Base-by-base conservation (phyloP, 768 basidiomycete species). In the Paxillus rubicundulus region DNA sequence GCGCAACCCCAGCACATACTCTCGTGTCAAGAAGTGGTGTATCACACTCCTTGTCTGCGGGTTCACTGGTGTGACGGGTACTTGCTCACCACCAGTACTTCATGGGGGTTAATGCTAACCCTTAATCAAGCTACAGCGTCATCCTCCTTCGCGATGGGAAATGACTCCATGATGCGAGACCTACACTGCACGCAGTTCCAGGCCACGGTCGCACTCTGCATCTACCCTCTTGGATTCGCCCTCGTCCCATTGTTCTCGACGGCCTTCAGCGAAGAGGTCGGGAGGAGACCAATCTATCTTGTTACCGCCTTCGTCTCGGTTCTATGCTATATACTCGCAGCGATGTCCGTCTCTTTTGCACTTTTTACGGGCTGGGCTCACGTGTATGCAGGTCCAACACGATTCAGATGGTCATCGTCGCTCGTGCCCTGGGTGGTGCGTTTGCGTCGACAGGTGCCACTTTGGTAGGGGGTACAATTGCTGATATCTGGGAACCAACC, bases 191-290 rank as follows among this genome's bases (percentile, higher is more conserved):
- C 77, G 2, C 56, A 62, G 5, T 72, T 77, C 21, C 70, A 77
- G 52, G 78, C 76, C 1, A 77, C 75, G 4, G 54, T 79, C 28
- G 81, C 77, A 1, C 69, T 81, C 33, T 74, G 75, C 46, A 72
- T 82, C 17, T 87, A 77, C 61, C 70, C 80, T 0, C 66, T 87
- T 5, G 85, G 84, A 4, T 87, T 85, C 58, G 85, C 76, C 2
- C 43, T 86, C 14, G 70, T 84, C 7, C 85, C 85, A 4, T 77
- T 87, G 3, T 72, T 87, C 24, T 78, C 85, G 1, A 80, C 85
- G 2, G 78, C 86, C 0, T 78, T 87, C 62, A 85, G 84, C 61
- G 86, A 87, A 63, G 86, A 87, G 56, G 80, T 86, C 55, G 85
- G 86, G 17, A 69, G 86, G 50, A 75, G 74, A 38, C 84, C 85